Percentiles rank a stretch among this genome's conserved stretches.
phyloP scores from a whole-genome alignment of 1,284 basidiomycete genomes.

The Puccinia polysora region DNA sequence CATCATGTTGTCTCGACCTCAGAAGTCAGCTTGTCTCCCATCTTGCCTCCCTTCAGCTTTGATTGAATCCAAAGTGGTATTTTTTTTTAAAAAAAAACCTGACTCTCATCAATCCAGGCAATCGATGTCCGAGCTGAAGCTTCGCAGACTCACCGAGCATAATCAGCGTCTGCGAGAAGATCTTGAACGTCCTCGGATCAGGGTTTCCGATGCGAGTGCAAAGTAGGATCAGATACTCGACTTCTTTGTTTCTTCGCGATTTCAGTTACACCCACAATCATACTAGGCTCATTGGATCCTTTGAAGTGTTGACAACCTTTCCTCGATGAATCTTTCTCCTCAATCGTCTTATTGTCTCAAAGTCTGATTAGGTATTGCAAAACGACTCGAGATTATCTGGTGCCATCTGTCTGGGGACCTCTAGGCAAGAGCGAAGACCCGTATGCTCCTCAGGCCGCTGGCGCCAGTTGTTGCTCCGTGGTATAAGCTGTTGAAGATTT shows the following conservation, averaged over 20 bases:
- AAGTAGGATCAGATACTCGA: conserved; percentile 61
- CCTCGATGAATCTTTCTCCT: too few relatives aligned
- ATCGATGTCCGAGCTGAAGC: conserved; percentile 88
- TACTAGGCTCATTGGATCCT: conserved; percentile 15
- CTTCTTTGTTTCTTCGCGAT: background rate
- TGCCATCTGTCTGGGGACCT: conserved; percentile 89
- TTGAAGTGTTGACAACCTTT: background rate
- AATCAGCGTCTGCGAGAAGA: conserved; percentile 87
- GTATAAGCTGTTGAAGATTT: conserved; percentile 6
- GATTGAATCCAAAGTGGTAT: background rate
- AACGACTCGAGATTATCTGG: conserved; percentile 77
- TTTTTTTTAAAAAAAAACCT: background rate
- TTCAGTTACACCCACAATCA: conserved; percentile 22
- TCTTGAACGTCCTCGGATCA: conserved; percentile 74
- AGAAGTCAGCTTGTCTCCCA: conserved; percentile 16
- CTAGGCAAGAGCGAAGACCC: conserved; percentile 81
- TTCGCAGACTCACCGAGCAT: conserved; percentile 84
- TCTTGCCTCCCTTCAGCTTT: background rate
- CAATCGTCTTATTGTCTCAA: conserved; percentile 43
- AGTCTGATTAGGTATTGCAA: conserved; percentile 88
- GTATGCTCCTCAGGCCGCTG: conserved; percentile 69
- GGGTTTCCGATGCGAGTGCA: conserved; percentile 82
- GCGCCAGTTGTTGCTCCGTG: conserved; percentile 37
- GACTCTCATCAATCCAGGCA: conserved; percentile 51
- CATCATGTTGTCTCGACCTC: conserved; percentile 39